These are phyloP conservation scores for Glycine latifolia DNA, from an alignment of 306 rosid species.

Conservation along the genomic window DNA sequence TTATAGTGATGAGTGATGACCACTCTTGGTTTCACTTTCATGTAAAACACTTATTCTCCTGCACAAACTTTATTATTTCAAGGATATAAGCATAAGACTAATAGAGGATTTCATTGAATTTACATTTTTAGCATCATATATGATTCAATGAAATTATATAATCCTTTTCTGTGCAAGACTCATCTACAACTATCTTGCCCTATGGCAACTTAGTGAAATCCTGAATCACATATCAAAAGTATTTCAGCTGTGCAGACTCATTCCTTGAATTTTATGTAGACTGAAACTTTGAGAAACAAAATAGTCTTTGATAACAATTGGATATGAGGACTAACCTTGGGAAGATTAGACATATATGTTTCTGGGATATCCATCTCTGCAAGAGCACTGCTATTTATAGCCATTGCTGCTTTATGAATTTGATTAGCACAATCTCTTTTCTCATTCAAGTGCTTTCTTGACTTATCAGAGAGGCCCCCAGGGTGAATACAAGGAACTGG, in stretches of 20 bases:
- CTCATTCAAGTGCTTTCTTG: slow-evolving; percentile 73
- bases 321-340: slow-evolving; percentile 70
- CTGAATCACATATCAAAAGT: background rate
- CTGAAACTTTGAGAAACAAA: background rate
- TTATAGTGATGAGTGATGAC: background rate
- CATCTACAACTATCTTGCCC: background rate
- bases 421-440: slow-evolving; percentile 86
- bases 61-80: background rate
- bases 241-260: too few species aligned
- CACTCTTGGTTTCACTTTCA: slow-evolving; percentile 4
- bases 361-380: slow-evolving; percentile 97
- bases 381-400: slow-evolving; percentile 83
- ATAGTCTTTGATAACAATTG: background rate
- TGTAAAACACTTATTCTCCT: background rate
- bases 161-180: slow-evolving; percentile 1
- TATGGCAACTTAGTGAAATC: background rate
- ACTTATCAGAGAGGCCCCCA: slow-evolving; percentile 75
- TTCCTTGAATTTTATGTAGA: too few species aligned
- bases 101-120: background rate
- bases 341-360: slow-evolving; percentile 76
- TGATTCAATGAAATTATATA: background rate
- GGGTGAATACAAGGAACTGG: slow-evolving; percentile 87
- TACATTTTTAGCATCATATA: slow-evolving; percentile 2
- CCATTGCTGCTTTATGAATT: slow-evolving; percentile 97
- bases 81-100: background rate